Conservation (phyloP, 805 yeast species). For the Saturnispora besseyi region DNA sequence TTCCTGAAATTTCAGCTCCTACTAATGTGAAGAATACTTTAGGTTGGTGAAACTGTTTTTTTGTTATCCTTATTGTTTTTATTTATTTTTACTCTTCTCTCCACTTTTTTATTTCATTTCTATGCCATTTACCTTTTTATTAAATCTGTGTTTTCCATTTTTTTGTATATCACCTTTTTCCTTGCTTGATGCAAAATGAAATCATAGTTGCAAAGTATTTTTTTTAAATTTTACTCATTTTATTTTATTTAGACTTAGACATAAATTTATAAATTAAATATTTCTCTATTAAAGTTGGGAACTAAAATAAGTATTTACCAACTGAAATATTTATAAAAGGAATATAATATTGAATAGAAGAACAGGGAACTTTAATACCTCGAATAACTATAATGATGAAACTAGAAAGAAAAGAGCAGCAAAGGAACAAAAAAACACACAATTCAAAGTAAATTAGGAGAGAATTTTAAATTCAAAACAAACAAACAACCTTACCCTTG, state of each 20-base stretch:
- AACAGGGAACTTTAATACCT: not conserved
- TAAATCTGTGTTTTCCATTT: not conserved
- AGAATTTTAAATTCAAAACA: not conserved
- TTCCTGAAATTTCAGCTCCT: conserved; percentile 54
- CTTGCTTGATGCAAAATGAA: not conserved
- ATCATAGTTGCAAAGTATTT: not conserved
- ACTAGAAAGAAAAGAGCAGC: not conserved
- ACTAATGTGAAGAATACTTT: conserved; percentile 62
- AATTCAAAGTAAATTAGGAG: not conserved
- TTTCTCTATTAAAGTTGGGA: no score
- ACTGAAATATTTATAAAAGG: no score
- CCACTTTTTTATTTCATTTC: not conserved
- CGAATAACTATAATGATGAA: not conserved
- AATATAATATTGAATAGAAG: not conserved
- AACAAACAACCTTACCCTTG: conserved; percentile 56
- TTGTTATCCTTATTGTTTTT: not conserved
- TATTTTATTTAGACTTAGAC: not conserved
- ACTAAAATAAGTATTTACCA: no score
- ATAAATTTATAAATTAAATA: no score
- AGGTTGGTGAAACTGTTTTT: conserved; percentile 44
- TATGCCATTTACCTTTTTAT: not conserved
- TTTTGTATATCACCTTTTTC: not conserved
- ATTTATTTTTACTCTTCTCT: conserved; percentile 3
- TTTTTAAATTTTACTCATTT: not conserved
- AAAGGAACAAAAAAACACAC: not conserved